A percentile compares a stretch with the other conserved stretches of the same genome.
Evolutionary conservation across 192 early-diverging fungal genomes (phyloP).

Genomic region (Backusella mclennaniae): DNA sequence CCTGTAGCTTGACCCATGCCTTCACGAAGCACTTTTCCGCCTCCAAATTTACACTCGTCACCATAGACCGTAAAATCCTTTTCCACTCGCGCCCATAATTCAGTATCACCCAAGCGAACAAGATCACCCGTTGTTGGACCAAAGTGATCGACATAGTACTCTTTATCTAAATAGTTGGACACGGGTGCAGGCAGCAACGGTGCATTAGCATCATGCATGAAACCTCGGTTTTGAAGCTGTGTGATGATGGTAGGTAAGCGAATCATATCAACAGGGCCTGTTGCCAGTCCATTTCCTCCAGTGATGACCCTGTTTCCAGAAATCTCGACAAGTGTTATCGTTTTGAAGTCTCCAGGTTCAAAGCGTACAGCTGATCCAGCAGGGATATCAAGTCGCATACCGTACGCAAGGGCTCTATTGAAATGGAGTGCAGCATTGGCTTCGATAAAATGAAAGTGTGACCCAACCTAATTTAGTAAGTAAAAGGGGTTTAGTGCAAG

Average conservation of each 20-base stretch:
- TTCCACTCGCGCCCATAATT: slow-evolving; percentile 85
- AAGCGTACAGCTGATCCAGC: slow-evolving; percentile 94
- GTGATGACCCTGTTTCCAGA: slow-evolving; percentile 73
- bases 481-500: too few species aligned
- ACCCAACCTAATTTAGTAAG: slow-evolving; percentile 50
- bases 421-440: slow-evolving; percentile 79
- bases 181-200: slow-evolving; percentile 40
- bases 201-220: slow-evolving; percentile 62
- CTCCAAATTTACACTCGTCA: slow-evolving; percentile 96
- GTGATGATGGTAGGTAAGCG: slow-evolving; percentile 50
- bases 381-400: slow-evolving; percentile 86
- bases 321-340: slow-evolving; percentile 81
- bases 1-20: slow-evolving; percentile 93
- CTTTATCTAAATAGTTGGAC: slow-evolving; percentile 67
- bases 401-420: slow-evolving; percentile 84
- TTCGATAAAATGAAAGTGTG: slow-evolving; percentile 97
- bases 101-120: slow-evolving; percentile 86
- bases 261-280: slow-evolving; percentile 64
- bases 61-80: slow-evolving; percentile 89
- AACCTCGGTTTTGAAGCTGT: slow-evolving; percentile 48
- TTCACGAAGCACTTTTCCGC: slow-evolving; percentile 90
- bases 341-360: slow-evolving; percentile 92
- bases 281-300: slow-evolving; percentile 85
- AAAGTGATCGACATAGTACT: slow-evolving; percentile 85
- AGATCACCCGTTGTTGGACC: slow-evolving; percentile 93